Evolutionary conservation across 352 stramenopile genomes (phyloP).

Genomic region (Globisporangium recalcitrans): DNA sequence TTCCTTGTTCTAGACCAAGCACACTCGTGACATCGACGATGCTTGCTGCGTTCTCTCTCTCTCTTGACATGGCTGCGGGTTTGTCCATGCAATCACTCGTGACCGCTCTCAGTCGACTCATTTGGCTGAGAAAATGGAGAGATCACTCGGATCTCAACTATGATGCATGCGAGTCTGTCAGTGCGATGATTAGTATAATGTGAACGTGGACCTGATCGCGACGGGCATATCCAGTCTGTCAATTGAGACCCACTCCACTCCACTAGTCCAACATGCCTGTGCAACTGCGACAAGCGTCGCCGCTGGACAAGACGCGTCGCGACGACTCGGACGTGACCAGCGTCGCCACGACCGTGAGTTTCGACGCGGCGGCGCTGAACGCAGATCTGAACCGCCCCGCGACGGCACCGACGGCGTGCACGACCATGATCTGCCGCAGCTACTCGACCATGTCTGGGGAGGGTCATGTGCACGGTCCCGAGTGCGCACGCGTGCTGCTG

Average conservation of each 20-base stretch:
- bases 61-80: not conserved
- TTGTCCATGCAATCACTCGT: not conserved
- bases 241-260: not conserved
- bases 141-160: too few species aligned
- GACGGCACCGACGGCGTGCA: not conserved
- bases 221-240: too few species aligned
- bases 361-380: not conserved
- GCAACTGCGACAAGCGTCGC: constrained; percentile 5
- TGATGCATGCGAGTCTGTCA: too few species aligned
- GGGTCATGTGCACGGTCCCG: not conserved
- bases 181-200: too few species aligned
- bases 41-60: not conserved
- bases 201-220: too few species aligned
- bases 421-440: not conserved
- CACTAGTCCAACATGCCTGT: not conserved
- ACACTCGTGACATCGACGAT: too few species aligned
- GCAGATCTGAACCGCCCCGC: not conserved
- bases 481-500: constrained; percentile 11
- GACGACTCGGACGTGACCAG: not conserved
- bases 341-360: not conserved
- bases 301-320: not conserved
- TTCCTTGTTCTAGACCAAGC: too few species aligned
- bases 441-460: not conserved
- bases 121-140: not conserved
- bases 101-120: not conserved